Evolutionary conservation across 768 basidiomycete species (phyloP), one percentile per base, ranked within the genome.

Genomic region (Suillus subalutaceus): DNA sequence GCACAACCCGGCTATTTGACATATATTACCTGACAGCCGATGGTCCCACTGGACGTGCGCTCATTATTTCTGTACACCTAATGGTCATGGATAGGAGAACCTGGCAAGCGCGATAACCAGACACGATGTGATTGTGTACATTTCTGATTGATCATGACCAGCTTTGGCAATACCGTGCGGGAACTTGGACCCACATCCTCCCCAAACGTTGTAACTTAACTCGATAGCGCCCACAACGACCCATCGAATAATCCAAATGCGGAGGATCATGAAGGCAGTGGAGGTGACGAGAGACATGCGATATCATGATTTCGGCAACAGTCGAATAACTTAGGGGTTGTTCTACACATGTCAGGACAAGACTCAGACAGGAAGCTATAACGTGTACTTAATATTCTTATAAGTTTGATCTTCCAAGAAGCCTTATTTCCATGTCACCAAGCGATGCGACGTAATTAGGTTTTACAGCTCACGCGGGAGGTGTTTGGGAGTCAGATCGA

Each of bases 231-330:
- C 35, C 55, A 57, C 20, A n/a, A 7, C 32, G 20, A 20, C n/a
- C 37, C 62, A 71, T 16, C 26, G 7, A 56, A 57, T 68, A 50
- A 68, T 62, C 56, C 71, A 16, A 73, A 73, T 52, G 35, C n/a
- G 18, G 18, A 18, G 4, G 18, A 30, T 30, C 30, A 18, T 4
- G 16, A 55, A 2, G 53, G 55, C 70, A 67, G 12, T 88, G 87
- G 87, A 71, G 81, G 59, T 89, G 86, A 86, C 75, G 81, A 68
- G 85, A 85, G 30, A 85, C 85, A 82, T 82, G 81, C 78, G 88
- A 40, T 70, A 74, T 63, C 26, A 53, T 30, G 26, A 26, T 52
- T 26, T 52, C 83, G 82, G 8, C 32, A 70, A 20, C 72, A 73
- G 67, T 78, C 79, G 23, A 84, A 83, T 67, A 67, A 15, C 40